Evolutionary conservation across 2,329 filamentous ascomycete species (phyloP), one percentile per base, ranked within the genome.

Genomic region (Calonectria ilicicola): DNA sequence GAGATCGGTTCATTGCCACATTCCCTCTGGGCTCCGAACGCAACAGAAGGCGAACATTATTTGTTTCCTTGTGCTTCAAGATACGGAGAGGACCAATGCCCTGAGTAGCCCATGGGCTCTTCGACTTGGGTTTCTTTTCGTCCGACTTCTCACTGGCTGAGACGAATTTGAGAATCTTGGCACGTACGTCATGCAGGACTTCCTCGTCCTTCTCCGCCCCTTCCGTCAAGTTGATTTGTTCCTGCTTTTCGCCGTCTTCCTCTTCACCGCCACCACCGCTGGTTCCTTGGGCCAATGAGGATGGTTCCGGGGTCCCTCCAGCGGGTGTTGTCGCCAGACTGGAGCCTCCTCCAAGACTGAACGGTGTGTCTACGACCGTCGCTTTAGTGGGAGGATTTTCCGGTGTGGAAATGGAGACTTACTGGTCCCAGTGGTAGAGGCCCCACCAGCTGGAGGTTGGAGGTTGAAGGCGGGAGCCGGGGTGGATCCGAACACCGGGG

Each of bases 21-120:
- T 93, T 90, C 19, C 95, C 95, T 74, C 92, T 89, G 0, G 94
- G 94, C 75, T 95, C 93, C n/a, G 91, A 91, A 63, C 95, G 91
- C 74, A 96, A 85, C 23, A 97, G 84, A 56, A 97, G 85, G 47
- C 95, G 91, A 5, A 92, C 89, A 32, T 89, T 87, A 23, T 90
- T 91, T 0, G 91, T 94, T 19, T 88, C 87, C 81, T 94, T 93
- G 85, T 96, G 89, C 83, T 93, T 93, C 73, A 97, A 86, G 17
- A 98, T 81, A 46, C 93, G 92, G 65, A 96, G 85, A 14, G 91
- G 89, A 0, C 95, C 95, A 9, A 94, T 86, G 53, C 94, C 95
- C 81, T 93, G 90, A 0, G 89, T 91, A 35, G 88, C 85, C 94
- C 94, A 97, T 2, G 88, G 87, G 65, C 86, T 90, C 78, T 88